Evolutionary conservation across 108 stramenopile species (phyloP), one percentile per base, ranked within the genome.

Genomic region (Craspedostauros australis): DNA sequence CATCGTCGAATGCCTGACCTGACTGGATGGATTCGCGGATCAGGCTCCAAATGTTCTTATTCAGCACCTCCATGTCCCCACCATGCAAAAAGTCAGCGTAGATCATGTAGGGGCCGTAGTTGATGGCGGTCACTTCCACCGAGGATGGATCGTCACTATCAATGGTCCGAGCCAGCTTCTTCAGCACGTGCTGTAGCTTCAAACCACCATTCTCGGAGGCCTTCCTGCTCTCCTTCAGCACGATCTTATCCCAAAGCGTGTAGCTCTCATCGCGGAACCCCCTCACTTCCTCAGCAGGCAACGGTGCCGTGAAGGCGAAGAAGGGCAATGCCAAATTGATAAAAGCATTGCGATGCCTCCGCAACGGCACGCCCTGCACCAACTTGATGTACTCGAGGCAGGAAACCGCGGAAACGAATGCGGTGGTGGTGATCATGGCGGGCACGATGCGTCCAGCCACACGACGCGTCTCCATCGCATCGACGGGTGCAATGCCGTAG

Each of bases 391-490:
- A 68, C 68, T 98, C 97, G 12, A 98, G 54, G 49, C 96, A 95
- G 8, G 96, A 93, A 27, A 96, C 66, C 16, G 94, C 94, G 2
- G 95, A 94, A 8, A 97, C 96, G 38, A 97, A 79, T 6, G 95
- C 94, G 7, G 98, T 99, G 20, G 96, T 99, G 14, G 96, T 96
- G 15, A 97, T 95, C 83, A 99, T 96, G 24, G 98, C 98, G 9
- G 98, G 98, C 22, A 97, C 93, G 50, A 99, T 99, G 41, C 83
- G 82, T 0, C 98, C 98, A 7, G 98, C 95, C n/a, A 99, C 86
- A 57, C 84, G 76, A 22, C 96, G 70, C 5, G 95, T 93, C 46
- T 94, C 90, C 90, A 96, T 93, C 18, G 83, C 58, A 67, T 95
- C 93, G 0, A 86, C 95, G 6, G 93, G 88, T 14, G 94, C 74